phyloP scores from a whole-genome alignment of 2,329 filamentous ascomycete genomes.

The Helotiales sp. region DNA sequence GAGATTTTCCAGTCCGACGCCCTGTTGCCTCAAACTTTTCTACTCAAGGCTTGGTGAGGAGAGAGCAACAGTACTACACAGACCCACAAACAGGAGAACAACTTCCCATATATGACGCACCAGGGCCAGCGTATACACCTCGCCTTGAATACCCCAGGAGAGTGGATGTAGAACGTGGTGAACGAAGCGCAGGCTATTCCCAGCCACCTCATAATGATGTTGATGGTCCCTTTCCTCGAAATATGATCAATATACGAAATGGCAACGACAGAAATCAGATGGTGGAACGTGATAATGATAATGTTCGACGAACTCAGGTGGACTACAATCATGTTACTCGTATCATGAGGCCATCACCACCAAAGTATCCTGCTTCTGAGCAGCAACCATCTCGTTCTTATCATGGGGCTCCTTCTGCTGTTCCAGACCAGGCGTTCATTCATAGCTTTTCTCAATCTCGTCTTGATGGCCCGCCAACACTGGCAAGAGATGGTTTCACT shows the following conservation, averaged over 20 bases:
- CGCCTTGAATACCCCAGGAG: conserved; percentile 19
- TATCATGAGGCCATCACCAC: conserved; percentile 19
- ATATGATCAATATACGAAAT: conserved; percentile 11
- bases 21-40: conserved; percentile 17
- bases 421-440: conserved; percentile 29
- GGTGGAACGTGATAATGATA: conserved; percentile 19
- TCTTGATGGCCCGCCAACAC: conserved; percentile 22
- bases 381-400: conserved; percentile 26
- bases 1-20: conserved; percentile 19
- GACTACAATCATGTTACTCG: conserved; percentile 16
- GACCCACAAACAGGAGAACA: conserved; percentile 21
- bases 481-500: conserved; percentile 24
- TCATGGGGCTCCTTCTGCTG: conserved; percentile 21
- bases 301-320: conserved; percentile 20
- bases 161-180: conserved; percentile 14
- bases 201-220: conserved; percentile 8
- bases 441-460: conserved; percentile 34
- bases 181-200: conserved; percentile 17
- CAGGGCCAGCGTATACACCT: conserved; percentile 18
- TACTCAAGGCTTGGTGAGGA: conserved; percentile 31
- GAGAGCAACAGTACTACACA: conserved; percentile 18
- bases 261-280: conserved; percentile 11
- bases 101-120: conserved; percentile 30
- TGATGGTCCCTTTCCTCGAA: conserved; percentile 19
- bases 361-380: conserved; percentile 22